These are phyloP conservation scores for Hypoxylon sp. DNA, from an alignment of 2,329 filamentous ascomycete species.

Conservation along the genomic window DNA sequence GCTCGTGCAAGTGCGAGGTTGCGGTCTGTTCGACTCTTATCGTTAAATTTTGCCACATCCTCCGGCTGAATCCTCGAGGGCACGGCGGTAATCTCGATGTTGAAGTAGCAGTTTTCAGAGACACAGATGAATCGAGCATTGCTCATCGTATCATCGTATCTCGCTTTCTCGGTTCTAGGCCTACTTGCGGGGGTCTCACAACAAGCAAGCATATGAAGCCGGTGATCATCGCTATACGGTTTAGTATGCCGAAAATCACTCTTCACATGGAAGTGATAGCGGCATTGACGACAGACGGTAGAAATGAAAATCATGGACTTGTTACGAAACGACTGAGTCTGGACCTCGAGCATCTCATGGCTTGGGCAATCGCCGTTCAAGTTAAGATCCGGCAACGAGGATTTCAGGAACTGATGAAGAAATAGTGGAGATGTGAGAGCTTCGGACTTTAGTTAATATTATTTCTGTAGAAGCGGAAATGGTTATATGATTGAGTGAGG, in stretches of 20 bases:
- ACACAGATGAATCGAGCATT: slow-evolving; percentile 50
- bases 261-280: slow-evolving; percentile 52
- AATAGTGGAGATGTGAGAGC: slow-evolving; percentile 53
- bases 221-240: slow-evolving; percentile 42
- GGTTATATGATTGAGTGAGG: background rate
- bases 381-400: slow-evolving; percentile 43
- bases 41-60: slow-evolving; percentile 62
- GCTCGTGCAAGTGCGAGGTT: slow-evolving; percentile 59
- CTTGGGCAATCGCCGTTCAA: slow-evolving; percentile 37
- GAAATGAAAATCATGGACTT: slow-evolving; percentile 45
- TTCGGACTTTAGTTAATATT: slow-evolving; percentile 25
- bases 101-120: slow-evolving; percentile 54
- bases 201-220: slow-evolving; percentile 51
- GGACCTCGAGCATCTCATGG: slow-evolving; percentile 51
- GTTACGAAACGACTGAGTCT: slow-evolving; percentile 41
- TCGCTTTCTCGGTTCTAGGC: slow-evolving; percentile 18
- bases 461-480: background rate
- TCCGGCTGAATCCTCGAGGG: slow-evolving; percentile 60
- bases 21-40: slow-evolving; percentile 61
- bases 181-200: slow-evolving; percentile 33
- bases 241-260: slow-evolving; percentile 35
- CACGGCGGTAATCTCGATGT: slow-evolving; percentile 63
- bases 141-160: slow-evolving; percentile 37
- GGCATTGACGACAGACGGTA: slow-evolving; percentile 50
- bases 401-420: slow-evolving; percentile 48